Conservation (phyloP, 495 filamentous ascomycete genomes). For the Aspergillus homomorphus region DNA sequence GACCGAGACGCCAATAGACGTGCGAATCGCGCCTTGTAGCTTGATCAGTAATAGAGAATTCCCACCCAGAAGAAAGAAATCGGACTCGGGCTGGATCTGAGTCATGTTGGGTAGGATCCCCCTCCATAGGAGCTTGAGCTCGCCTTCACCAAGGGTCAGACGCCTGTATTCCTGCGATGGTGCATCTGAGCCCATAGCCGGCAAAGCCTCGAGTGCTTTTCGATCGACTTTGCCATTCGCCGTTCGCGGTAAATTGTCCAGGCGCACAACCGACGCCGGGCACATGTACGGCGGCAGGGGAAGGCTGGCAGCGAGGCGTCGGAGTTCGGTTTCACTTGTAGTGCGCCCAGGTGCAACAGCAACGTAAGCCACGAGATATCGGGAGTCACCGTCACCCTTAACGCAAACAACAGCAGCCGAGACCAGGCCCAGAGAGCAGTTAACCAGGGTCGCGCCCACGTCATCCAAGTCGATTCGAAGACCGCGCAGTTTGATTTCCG, state of each 20-base stretch:
- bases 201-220: not conserved
- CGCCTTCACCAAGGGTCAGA: not conserved
- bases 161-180: not conserved
- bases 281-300: slow-evolving; percentile 4
- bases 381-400: not conserved
- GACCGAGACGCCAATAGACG: slow-evolving; percentile 21
- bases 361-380: not conserved
- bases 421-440: not conserved
- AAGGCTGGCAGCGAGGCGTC: not conserved
- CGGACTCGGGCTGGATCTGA: slow-evolving; percentile 18
- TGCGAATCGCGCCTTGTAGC: slow-evolving; percentile 27
- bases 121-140: slow-evolving; percentile 25
- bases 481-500: slow-evolving; percentile 50
- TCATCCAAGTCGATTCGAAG: slow-evolving; percentile 52
- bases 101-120: slow-evolving; percentile 19
- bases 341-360: not conserved
- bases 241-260: not conserved
- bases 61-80: slow-evolving; percentile 43
- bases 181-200: not conserved
- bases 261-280: not conserved
- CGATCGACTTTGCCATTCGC: not conserved
- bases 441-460: slow-evolving; percentile 13
- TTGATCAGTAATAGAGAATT: slow-evolving; percentile 33
- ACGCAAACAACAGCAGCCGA: not conserved
- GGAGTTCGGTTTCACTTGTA: not conserved